Evolutionary conservation across 2,329 filamentous ascomycete species (phyloP), one percentile per base, ranked within the genome.

Genomic region (Teratosphaeria pseudoeucalypti): DNA sequence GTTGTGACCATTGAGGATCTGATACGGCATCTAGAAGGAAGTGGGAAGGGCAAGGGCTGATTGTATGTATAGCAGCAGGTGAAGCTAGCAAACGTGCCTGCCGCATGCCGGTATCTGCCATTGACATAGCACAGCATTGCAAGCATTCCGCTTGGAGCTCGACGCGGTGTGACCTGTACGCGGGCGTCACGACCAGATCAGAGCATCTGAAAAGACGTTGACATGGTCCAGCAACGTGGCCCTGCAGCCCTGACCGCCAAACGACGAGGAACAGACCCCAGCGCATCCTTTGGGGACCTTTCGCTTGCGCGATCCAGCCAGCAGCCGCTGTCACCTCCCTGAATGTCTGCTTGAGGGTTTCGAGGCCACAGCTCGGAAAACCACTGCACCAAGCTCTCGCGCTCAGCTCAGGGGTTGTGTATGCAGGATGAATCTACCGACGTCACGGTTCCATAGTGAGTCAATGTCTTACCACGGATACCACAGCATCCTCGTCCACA

Each of bases 1-100:
- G 90, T 95, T 61, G 95, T 92, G 76, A 97, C 94, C 34, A 97
- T 99, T 76, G 91, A 92, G 72, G 91, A 92, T 75, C 75, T 99
- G 76, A 87, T 92, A 32, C 79, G 78, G 60, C 88, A 95, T 73
- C 77, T 96, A 60, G 87, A 94, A 9, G 54, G 85, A 78, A 85
- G 80, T 47, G 86, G 57, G 47, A 63, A 92, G 76, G 86, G 85
- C 6, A 73, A 70, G 66, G 60, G 57, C 14, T 54, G 53, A 58
- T 52, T 59, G 49, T 19, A 58, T 49, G 43, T 19, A 49, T 19
- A 10, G 19, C n/a, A 23, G 16, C 16, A 49, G n/a, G 43, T 49
- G 9, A 10, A 19, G n/a, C 16, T 19, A 10, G 43, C 6, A 10
- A 19, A 23, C 9, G n/a, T 19, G 43, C 6, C n/a, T 19, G 7